Evolutionary conservation across 768 basidiomycete genomes (phyloP), one percentile per base, ranked within the genome.

Genomic region (Tulasnella calospora): DNA sequence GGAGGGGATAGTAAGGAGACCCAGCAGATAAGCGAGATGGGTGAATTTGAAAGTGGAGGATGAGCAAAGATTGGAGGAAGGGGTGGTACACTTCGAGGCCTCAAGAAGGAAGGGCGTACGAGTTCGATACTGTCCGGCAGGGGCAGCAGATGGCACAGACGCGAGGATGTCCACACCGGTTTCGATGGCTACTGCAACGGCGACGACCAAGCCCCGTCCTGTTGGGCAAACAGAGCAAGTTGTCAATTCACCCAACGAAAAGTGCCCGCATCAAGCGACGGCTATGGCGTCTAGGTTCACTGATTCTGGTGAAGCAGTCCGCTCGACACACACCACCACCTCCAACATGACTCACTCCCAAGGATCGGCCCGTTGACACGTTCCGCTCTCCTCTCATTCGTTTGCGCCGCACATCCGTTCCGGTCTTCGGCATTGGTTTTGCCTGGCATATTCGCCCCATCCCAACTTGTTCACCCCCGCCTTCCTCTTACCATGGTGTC

Each of bases 381-480:
- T 17, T 15, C 71, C 35, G 0, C 27, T 44, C 36, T 44, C 71
- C 41, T n/a, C 35, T 6, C 71, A 71, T 71, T 35, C 41, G 33
- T 44, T 38, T n/a, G 71, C 71, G 7, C 27, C 71, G 36, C 73
- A 74, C 41, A 41, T 44, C 15, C 73, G 71, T 15, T 71, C 36
- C 33, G 41, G 41, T 19, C 36, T 13, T 38, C 71, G 23, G 36
- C 35, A 12, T 44, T 35, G 33, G 41, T 71, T 27, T 36, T 72
- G 2, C 44, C 71, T 15, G 41, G n/a, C n/a, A 72, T 15, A 38
- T 55, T n/a, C 75, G 75, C 13, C 55, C 75, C 4, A 35, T 51
- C 21, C 44, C 51, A 40, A 72, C 77, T 38, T 70, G 70, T 23
- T 78, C 77, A 15, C 77, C 77, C 35, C 21, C 71, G 4, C 77